Evolutionary conservation across 768 basidiomycete species (phyloP).

Genomic region (Pleurotus salmoneostramineus): DNA sequence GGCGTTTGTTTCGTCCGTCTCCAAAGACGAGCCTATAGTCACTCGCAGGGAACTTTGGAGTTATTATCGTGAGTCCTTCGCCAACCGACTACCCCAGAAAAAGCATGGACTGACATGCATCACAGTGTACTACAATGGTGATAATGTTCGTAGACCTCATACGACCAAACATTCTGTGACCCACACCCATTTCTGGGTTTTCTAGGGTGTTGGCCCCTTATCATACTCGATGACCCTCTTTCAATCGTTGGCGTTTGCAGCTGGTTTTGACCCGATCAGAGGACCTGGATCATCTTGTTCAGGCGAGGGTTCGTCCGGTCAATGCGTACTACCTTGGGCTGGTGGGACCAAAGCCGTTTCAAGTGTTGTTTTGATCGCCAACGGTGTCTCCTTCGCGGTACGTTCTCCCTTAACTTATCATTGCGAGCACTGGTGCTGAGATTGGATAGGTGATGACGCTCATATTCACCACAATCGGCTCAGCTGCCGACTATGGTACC

Average conservation of each 20-base stretch:
- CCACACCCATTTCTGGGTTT: constrained; percentile 1
- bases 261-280: constrained; percentile 69
- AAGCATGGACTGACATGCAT: not conserved
- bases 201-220: constrained; percentile 63
- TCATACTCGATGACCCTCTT: constrained; percentile 73
- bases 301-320: constrained; percentile 53
- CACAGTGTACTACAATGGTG: constrained; percentile 78
- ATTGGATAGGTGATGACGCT: constrained; percentile 62
- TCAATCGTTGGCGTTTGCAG: constrained; percentile 64
- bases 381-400: constrained; percentile 73
- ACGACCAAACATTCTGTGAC: not conserved
- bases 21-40: constrained; percentile 61
- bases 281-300: constrained; percentile 72
- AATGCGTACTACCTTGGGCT: constrained; percentile 78
- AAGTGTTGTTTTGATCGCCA: constrained; percentile 73
- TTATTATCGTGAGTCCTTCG: constrained; percentile 58
- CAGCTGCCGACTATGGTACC: constrained; percentile 68
- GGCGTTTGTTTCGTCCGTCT: constrained; percentile 34
- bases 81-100: not conserved
- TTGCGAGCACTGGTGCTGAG: not conserved
- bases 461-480: constrained; percentile 78
- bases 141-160: constrained; percentile 72
- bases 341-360: constrained; percentile 70
- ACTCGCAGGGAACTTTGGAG: constrained; percentile 75
- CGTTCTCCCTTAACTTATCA: constrained; percentile 15